Base-by-base conservation (phyloP, 306 rosid species). In the Lathyrus sativus region DNA sequence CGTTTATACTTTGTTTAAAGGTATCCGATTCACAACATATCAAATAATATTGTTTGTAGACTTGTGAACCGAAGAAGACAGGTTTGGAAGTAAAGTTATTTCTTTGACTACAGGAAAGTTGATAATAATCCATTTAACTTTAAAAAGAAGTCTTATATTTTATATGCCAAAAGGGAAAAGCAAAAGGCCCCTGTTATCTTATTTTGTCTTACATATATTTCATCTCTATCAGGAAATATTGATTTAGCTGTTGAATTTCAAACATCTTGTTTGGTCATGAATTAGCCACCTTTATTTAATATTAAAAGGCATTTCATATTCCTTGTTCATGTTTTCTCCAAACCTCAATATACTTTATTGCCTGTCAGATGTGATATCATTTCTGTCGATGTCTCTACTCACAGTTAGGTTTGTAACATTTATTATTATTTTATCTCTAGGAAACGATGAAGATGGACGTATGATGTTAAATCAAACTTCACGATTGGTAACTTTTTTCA, bases 381-480 rank as follows among this genome's bases (percentile, higher is more conserved):
- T 15, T 71, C 54, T 57, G 45, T 49, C 61, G 26, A 39, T 43
- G 49, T 80, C 17, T 75, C 38, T 42, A 62, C 44, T 49, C 46
- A 60, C 41, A 63, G 26, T 29, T 75, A 41, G 18, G 65, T 61
- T 24, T 62, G 46, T 63, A 67, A 68, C 76, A 56, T 38, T 51
- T 17, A 64, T 26, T 43, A 14, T 72, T 49, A 28, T 42, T 77
- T 33, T 12, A 17, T 76, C 43, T 85, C 51, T 76, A 92, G 98
- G 98, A 88, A 92, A 92, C 90, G 88, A 85, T 43, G 96, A 88
- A 11, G 68, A 29, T 9, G 98, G 98, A 37, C 80, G 83, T 61
- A 92, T 92, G 96, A 61, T 82, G 79, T 73, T 86, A 76, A 89
- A 92, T 82, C 98, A 92, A 69, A 92, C 98, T 92, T 89, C 76